Evolutionary conservation across 2,329 filamentous ascomycete genomes (phyloP), one percentile per base, ranked within the genome.

Genomic region (Exutisphaerella laricina): DNA sequence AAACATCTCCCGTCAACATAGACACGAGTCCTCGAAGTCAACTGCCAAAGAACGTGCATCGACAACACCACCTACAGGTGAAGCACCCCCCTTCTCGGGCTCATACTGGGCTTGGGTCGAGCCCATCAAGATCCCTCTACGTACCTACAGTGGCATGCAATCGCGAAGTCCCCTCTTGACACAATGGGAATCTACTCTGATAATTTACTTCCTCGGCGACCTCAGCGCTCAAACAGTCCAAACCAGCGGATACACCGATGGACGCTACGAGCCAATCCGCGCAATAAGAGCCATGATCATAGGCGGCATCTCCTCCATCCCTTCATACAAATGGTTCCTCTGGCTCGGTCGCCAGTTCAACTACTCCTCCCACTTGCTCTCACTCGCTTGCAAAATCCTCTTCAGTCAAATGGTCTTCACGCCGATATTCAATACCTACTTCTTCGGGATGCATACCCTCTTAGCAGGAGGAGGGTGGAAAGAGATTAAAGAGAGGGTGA

Each of bases 311-410:
- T 78, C 77, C 8, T 80, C 83, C 13, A 85, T 95, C 45, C 89
- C 89, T 1, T 78, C 77, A 33, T 95, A 89, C 62, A 78, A 79
- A 56, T 95, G 88, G 88, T 94, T 73, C 67, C 72, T 89, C 54
- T 94, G 83, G 66, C 76, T 96, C 10, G 82, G 84, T 1, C 73
- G 78, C 46, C 76, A 81, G 66, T 95, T 95, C 75, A 95, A 95
- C 69, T 94, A 86, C 66, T 55, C 78, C 5, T 89, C 85, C 21
- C 82, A 81, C 54, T 56, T 77, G 26, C 65, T 86, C 36, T 88
- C 84, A 2, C 73, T 96, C 22, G 71, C 73, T 21, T 79, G 80
- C 43, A 94, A 95, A 66, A 85, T 95, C 45, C 62, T 75, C 29
- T 74, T 96, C 26, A 92, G 88, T 66, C 89, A 96, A 67, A 63